Base-by-base conservation (phyloP, 2,329 filamentous ascomycete genomes). In the Talaromyces sp. region DNA sequence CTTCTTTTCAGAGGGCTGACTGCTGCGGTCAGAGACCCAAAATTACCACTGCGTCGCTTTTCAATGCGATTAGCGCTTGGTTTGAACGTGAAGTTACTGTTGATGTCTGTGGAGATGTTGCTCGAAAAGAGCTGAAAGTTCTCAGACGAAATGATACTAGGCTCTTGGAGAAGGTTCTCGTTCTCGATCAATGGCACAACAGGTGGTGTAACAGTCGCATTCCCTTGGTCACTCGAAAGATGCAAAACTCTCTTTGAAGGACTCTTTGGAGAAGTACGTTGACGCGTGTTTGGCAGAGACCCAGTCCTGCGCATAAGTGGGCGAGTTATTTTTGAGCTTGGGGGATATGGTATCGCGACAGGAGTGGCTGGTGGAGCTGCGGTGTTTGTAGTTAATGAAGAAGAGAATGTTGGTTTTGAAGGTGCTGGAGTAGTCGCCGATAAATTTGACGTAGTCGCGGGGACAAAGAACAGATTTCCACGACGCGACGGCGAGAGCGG, bases 1-100 rank as follows among this genome's bases (percentile, higher is more conserved):
- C 90, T 94, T 71, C 95, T 89, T 84, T 98, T 97, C 70, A 98
- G 81, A 5, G 94, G 93, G 74, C 94, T 97, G 6, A 90, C 88
- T 67, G 88, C 87, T 22, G 85, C 82, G 19, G 86, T 82, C 58
- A 82, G 79, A 56, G 82, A 78, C 69, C 79, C 78, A 73, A 83
- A 78, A 58, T 74, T 80, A 25, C 78, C 79, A 69, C 79, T 82
- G 17, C 80, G 76, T 70, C 75, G 80, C 74, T 82, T 84, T 67
- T 85, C 84, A 52, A 82, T 77, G 61, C 79, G 78, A 52, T 81
- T 79, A 67, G 79, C 73, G 2, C 75, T 76, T 9, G 77, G 72
- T 56, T 79, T 80, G 31, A 77, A 73, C 11, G 69, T 71, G 66
- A 74, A 64, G 3, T 69, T 70, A 9, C 69, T 35, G 71, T 83